Evolutionary conservation across 2,329 filamentous ascomycete genomes (phyloP).

Genomic region (Nigrospora osmanthi): DNA sequence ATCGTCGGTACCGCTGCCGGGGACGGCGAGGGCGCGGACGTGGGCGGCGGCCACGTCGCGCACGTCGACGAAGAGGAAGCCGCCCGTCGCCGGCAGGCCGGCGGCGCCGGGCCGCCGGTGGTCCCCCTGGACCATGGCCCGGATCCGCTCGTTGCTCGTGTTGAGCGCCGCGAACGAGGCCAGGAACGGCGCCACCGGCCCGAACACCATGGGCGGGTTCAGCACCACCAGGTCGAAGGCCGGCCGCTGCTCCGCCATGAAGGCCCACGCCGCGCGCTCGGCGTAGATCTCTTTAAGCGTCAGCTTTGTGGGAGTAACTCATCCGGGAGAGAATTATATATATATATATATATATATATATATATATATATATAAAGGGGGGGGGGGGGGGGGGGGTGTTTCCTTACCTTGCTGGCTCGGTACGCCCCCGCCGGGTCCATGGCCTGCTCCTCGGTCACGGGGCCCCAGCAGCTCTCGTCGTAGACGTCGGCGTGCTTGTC

Average conservation of each 20-base stretch:
- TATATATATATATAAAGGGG: too few relatives aligned
- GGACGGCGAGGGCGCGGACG: constrained; percentile 13
- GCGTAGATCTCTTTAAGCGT: not conserved
- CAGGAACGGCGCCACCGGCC: not conserved
- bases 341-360: too few relatives aligned
- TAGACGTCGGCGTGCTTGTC: constrained; percentile 28
- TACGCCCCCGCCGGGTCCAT: constrained; percentile 8
- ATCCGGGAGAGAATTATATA: too few relatives aligned
- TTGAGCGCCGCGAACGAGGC: not conserved
- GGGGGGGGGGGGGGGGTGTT: too few relatives aligned
- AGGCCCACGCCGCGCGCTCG: not conserved
- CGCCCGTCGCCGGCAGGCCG: not conserved
- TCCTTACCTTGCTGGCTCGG: not conserved
- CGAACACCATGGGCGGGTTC: not conserved
- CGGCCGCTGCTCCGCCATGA: not conserved
- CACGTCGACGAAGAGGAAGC: not conserved
- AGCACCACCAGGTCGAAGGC: not conserved
- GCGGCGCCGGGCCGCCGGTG: not conserved
- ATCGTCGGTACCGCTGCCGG: constrained; percentile 17
- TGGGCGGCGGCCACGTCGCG: constrained; percentile 6
- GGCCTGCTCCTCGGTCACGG: constrained; percentile 30
- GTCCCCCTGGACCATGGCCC: not conserved
- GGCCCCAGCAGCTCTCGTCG: constrained; percentile 40
- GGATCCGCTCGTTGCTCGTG: not conserved
- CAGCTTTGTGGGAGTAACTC: too few relatives aligned